These are phyloP conservation scores for Exophiala mesophila DNA, from an alignment of 2,329 filamentous ascomycete genomes.

Conservation along the genomic window DNA sequence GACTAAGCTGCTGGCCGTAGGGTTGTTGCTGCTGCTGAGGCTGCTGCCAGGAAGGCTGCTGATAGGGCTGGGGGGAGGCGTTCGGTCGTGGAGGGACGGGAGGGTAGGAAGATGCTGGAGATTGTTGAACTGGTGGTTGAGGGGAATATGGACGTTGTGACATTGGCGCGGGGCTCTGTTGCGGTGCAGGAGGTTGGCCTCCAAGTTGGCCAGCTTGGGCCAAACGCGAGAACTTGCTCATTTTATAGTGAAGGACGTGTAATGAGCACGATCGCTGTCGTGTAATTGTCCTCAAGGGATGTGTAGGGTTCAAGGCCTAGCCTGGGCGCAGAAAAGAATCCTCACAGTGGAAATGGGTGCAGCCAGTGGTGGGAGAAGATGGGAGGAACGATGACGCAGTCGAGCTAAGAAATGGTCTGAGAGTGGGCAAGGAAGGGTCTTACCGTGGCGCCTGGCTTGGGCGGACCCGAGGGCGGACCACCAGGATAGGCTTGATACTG, in stretches of 20 bases:
- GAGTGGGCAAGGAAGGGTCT: conserved; percentile 23
- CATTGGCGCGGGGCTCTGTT: conserved; percentile 11
- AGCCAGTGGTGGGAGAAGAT: too few species aligned
- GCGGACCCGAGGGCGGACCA: conserved; percentile 29
- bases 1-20: conserved; percentile 34
- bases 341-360: too few species aligned
- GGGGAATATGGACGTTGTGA: conserved; percentile 36
- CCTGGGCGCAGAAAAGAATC: neutral
- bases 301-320: too few species aligned
- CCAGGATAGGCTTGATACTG: conserved; percentile 55
- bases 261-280: too few species aligned
- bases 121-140: conserved; percentile 21
- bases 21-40: conserved; percentile 36
- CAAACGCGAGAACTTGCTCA: conserved; percentile 28
- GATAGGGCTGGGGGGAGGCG: conserved; percentile 34
- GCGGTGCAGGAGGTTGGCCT: conserved; percentile 11
- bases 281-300: too few species aligned
- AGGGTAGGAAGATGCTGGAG: conserved; percentile 29
- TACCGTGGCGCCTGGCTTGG: conserved; percentile 30
- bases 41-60: conserved; percentile 36
- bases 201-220: conserved; percentile 8
- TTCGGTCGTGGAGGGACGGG: conserved; percentile 32
- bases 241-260: conserved; percentile 8
- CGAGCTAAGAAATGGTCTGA: conserved; percentile 18
- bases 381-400: conserved; percentile 17